Base-by-base conservation (phyloP, 495 filamentous ascomycete species). In the Pyrenula aspistea region DNA sequence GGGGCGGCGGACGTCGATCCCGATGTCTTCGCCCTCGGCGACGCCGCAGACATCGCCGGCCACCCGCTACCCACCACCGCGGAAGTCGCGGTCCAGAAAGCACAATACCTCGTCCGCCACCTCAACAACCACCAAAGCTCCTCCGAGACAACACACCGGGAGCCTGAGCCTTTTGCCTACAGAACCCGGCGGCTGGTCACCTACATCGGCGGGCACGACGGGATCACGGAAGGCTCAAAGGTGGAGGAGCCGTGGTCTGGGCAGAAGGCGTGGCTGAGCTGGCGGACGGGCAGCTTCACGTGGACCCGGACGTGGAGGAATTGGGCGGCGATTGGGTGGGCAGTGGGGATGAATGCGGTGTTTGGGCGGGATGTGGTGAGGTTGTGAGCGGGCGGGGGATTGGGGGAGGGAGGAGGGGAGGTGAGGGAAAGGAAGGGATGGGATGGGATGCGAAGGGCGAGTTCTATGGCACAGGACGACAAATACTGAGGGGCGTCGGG, bases 21-120 rank as follows among this genome's bases (percentile, higher is more conserved):
- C 31, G 4, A 4, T 49, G 63, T 61, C 22, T 65, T 59, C 51
- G 63, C 63, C 12, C 50, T 65, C 21, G 63, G 63, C 11, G 63
- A 65, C 51, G 59, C 61, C 24, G 63, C 63, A 52, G 61, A 63
- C 56, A 63, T 65, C 50, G 48, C 57, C 25, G 47, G 51, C n/a
- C 22, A 50, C 19, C 42, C 31, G 20, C 49, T 63, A 23, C 63
- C 63, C 12, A 59, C 63, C 10, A 60, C 62, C 19, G 63, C 63
- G 19, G 61, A 65, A 50, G 63, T 65, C n/a, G 63, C 63, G 25
- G 24, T 55, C 19, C 63, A 65, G 59, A 65, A 65, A 51, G 63
- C 63, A 10, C 54, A 61, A 36, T 65, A 60, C 36, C 21, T 65
- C 12, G 61, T 56, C 25, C 15, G 42, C 10, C 21, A 51, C 24